Percentiles rank a stretch among this genome's conserved stretches.
These are phyloP conservation scores for Beauveria rudraprayagi DNA, from an alignment of 2,329 filamentous ascomycete genomes.

Conservation along the genomic window DNA sequence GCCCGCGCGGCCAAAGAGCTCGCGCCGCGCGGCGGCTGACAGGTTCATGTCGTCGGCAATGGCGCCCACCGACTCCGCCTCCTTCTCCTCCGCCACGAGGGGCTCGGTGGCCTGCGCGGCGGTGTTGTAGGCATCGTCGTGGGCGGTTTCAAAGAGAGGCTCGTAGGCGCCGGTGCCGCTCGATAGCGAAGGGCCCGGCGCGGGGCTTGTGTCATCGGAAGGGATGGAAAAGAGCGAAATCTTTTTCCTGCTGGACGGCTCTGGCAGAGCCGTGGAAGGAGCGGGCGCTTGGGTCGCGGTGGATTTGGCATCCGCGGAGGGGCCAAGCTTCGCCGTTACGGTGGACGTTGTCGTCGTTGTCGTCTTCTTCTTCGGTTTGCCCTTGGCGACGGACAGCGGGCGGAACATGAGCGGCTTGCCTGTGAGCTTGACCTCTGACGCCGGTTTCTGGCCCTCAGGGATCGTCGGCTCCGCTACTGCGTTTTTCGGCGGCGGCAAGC, in stretches of 20 bases:
- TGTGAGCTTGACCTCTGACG: slow-evolving; percentile 58
- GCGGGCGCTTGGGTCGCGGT: not conserved
- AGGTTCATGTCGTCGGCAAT: slow-evolving; percentile 75
- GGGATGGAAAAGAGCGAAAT: slow-evolving; percentile 63
- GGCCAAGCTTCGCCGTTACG: slow-evolving; percentile 17
- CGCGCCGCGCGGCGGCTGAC: slow-evolving; percentile 65
- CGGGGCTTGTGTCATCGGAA: slow-evolving; percentile 23
- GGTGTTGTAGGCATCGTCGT: slow-evolving; percentile 23
- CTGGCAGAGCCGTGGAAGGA: slow-evolving; percentile 17
- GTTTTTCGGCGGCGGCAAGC: slow-evolving; percentile 30
- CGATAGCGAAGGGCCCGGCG: slow-evolving; percentile 13
- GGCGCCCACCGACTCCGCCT: slow-evolving; percentile 46
- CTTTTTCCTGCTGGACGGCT: slow-evolving; percentile 36
- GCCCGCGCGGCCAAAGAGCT: slow-evolving; percentile 66
- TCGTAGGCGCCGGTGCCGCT: slow-evolving; percentile 34
- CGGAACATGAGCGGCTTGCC: slow-evolving; percentile 83
- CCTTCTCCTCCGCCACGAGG: slow-evolving; percentile 17
- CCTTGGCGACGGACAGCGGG: slow-evolving; percentile 76
- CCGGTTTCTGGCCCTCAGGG: slow-evolving; percentile 47
- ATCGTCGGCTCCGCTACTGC: slow-evolving; percentile 36
- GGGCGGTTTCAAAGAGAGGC: slow-evolving; percentile 39
- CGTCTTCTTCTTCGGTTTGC: slow-evolving; percentile 57
- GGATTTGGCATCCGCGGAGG: not conserved
- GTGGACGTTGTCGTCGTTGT: slow-evolving; percentile 27
- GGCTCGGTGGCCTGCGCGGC: slow-evolving; percentile 20